Evolutionary conservation across 139 green algal species (phyloP), one percentile per base, ranked within the genome.

Genomic region (Chlamydomonas incerta): DNA sequence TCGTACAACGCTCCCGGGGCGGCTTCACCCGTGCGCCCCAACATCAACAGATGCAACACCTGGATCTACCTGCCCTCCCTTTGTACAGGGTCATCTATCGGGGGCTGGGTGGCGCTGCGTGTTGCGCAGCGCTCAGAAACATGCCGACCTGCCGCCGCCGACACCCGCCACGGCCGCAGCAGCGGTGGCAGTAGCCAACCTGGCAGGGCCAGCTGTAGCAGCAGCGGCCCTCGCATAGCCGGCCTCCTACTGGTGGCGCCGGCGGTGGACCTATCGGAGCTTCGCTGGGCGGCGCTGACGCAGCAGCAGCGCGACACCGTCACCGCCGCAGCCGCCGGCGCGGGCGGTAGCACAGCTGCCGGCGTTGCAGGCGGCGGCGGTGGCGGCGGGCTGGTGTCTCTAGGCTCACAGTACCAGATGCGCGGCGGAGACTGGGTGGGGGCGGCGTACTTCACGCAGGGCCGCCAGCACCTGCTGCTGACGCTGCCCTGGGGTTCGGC

Each of bases 231-330:
- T 1, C 18, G n/a, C 63, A 35, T 70, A 18, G 1, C 10, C 13
- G 63, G 63, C 18, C 77, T 83, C n/a, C 77, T 83, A 29, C 77
- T 83, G 41, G 23, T 83, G 26, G 77, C 77, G 23, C 77, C 77
- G 29, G 77, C 77, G 35, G 63, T 65, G 15, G 77, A 83, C 63
- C 21, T 83, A 0, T 31, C 77, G 2, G 77, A 83, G 62, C 41
- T 74, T 29, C 77, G 77, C 41, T 83, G 77, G 77, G 77, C 77
- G 5, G 77, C 63, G 10, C 41, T 83, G 17, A 26, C 34, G 28
- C 62, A 62, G 66, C 34, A 46, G 46, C 13, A 24, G 55, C 37
- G 23, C 20, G 55, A 62, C 21, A 24, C 2, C 55, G 55, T 21
- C 55, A 26, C 55, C 13, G 20, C 55, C 55, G 55, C 20, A 6